Conservation (phyloP, 768 basidiomycete genomes). For the Trametes cubensis region DNA sequence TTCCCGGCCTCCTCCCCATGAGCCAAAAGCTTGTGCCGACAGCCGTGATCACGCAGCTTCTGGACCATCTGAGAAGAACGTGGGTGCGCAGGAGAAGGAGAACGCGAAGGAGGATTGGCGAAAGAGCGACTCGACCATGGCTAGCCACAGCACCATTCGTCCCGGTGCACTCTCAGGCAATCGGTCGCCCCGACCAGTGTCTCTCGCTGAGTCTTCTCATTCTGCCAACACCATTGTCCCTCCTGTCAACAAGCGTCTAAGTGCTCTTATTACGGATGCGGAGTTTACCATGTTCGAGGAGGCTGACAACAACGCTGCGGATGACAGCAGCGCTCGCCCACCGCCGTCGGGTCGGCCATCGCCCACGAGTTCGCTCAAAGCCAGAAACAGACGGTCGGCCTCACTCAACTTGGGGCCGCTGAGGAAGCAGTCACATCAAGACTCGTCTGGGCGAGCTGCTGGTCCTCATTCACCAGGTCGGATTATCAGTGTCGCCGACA, state of each 20-base stretch:
- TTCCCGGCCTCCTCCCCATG: slow-evolving; percentile 52
- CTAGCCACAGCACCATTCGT: slow-evolving; percentile 70
- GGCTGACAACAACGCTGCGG: slow-evolving; percentile 40
- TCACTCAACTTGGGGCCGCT: slow-evolving; percentile 54
- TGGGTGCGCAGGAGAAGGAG: slow-evolving; percentile 29
- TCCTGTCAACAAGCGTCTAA: slow-evolving; percentile 64
- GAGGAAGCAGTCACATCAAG: slow-evolving; percentile 30
- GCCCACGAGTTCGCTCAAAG: slow-evolving; percentile 48
- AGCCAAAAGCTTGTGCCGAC: slow-evolving; percentile 14
- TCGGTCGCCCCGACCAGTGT: slow-evolving; percentile 67
- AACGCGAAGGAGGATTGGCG: slow-evolving; percentile 71
- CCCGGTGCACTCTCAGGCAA: slow-evolving; percentile 45
- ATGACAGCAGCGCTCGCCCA: slow-evolving; percentile 14
- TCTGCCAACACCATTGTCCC: slow-evolving; percentile 69
- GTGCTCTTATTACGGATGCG: slow-evolving; percentile 66
- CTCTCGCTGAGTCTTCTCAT: slow-evolving; percentile 76
- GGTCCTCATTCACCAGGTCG: slow-evolving; percentile 6
- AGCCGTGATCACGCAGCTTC: neutral
- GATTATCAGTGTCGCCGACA: slow-evolving; percentile 10
- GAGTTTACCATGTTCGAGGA: slow-evolving; percentile 72
- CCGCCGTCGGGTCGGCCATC: slow-evolving; percentile 37
- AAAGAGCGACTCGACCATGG: slow-evolving; percentile 81
- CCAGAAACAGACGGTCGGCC: slow-evolving; percentile 63
- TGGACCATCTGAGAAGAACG: slow-evolving; percentile 3
- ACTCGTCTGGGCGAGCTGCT: slow-evolving; percentile 1